These are phyloP conservation scores for Bertia moriformis DNA, from an alignment of 2,329 filamentous ascomycete species.

Conservation along the genomic window DNA sequence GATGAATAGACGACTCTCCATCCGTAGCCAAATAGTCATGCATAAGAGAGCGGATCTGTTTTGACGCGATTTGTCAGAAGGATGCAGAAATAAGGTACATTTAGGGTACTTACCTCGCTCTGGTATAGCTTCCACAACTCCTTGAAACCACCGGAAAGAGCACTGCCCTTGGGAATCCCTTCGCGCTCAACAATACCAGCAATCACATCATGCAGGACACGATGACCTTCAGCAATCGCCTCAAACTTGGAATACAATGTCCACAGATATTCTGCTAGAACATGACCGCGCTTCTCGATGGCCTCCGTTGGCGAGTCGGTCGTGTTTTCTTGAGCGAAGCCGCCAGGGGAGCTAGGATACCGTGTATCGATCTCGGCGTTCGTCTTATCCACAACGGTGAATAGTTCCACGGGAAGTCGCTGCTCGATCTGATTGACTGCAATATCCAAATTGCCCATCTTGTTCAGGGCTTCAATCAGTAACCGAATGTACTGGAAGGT, in stretches of 20 bases:
- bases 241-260: conserved; percentile 93
- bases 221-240: conserved; percentile 87
- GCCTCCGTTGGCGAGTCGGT: conserved; percentile 50
- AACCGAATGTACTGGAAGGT: conserved; percentile 87
- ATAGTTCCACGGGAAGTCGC: conserved; percentile 81
- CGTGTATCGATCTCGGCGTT: conserved; percentile 87
- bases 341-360: conserved; percentile 67
- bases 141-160: conserved; percentile 75
- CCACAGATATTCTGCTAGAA: conserved; percentile 83
- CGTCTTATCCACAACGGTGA: conserved; percentile 84
- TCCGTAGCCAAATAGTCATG: background rate
- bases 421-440: conserved; percentile 87
- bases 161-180: conserved; percentile 45
- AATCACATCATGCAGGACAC: conserved; percentile 84
- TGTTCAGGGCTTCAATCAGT: conserved; percentile 78
- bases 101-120: conserved; percentile 85
- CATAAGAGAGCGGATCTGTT: background rate
- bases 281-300: conserved; percentile 65
- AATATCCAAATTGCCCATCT: conserved; percentile 69
- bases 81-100: conserved; percentile 33
- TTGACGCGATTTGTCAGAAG: no score
- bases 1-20: background rate
- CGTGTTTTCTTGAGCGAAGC: conserved; percentile 31
- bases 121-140: conserved; percentile 97
- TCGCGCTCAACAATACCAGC: conserved; percentile 75